Conservation (phyloP, 2,329 filamentous ascomycete species). For the Apiospora aurea region DNA sequence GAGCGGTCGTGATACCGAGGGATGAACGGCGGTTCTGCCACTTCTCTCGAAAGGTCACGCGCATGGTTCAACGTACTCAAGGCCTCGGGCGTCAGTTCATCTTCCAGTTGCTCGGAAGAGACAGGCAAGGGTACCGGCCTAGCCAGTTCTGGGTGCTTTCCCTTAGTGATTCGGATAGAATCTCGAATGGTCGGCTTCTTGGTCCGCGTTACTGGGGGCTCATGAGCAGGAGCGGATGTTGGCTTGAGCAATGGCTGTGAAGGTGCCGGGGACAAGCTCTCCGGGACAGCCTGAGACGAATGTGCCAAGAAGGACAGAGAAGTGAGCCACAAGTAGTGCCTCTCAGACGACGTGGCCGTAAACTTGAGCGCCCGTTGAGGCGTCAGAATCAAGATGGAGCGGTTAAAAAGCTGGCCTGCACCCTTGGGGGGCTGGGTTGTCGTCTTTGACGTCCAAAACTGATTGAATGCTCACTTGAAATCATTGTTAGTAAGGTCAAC, state of each 20-base stretch:
- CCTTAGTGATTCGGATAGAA: constrained; percentile 88
- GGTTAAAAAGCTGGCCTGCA: constrained; percentile 73
- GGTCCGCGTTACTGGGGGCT: constrained; percentile 52
- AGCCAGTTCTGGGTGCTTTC: constrained; percentile 56
- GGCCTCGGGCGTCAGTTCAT: constrained; percentile 39
- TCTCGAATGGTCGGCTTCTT: constrained; percentile 75
- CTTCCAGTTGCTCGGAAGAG: constrained; percentile 44
- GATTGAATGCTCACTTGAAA: constrained; percentile 87
- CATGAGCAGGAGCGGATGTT: constrained; percentile 60
- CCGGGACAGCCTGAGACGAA: constrained; percentile 81
- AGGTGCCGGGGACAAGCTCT: constrained; percentile 61
- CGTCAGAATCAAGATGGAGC: constrained; percentile 93
- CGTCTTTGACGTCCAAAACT: constrained; percentile 95
- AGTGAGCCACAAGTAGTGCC: constrained; percentile 94
- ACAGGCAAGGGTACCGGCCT: constrained; percentile 34
- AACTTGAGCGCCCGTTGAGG: constrained; percentile 95
- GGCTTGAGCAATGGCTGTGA: constrained; percentile 48
- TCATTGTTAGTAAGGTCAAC: constrained; percentile 13
- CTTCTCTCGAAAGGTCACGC: constrained; percentile 61
- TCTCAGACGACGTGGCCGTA: constrained; percentile 80
- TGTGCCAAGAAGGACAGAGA: constrained; percentile 94
- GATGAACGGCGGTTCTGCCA: constrained; percentile 75
- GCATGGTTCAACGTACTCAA: constrained; percentile 48
- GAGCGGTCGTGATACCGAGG: constrained; percentile 71
- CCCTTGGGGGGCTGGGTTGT: constrained; percentile 86